Evolutionary conservation across 1,139 yeast genomes (phyloP).

Genomic region (Yamadazyma pseudoaaseri): DNA sequence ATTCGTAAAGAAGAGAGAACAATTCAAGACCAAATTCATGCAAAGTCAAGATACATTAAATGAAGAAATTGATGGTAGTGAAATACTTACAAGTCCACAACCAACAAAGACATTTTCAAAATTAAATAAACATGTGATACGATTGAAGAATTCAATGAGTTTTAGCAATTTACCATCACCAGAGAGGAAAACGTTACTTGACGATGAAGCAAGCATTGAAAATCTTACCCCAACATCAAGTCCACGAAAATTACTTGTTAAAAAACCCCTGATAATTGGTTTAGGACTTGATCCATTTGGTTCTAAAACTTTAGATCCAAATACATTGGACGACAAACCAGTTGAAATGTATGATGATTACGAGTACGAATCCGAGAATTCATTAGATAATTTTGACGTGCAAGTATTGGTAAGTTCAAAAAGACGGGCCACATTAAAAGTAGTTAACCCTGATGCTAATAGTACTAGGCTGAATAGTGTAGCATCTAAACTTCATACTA

Average conservation of each 20-base stretch:
- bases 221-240: constrained; percentile 2
- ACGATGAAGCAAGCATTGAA: constrained; percentile 16
- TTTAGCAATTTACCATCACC: constrained; percentile 16
- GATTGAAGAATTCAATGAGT: constrained; percentile 22
- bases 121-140: constrained; percentile 24
- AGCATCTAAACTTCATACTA: constrained; percentile 23
- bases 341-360: constrained; percentile 6
- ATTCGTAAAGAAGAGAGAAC: constrained; percentile 53
- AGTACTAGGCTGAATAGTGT: constrained; percentile 6
- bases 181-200: constrained; percentile 11
- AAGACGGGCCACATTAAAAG: constrained; percentile 59
- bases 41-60: constrained; percentile 16
- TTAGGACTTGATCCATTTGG: constrained; percentile 1
- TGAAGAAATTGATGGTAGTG: constrained; percentile 9
- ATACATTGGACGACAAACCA: constrained; percentile 3
- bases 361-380: constrained; percentile 10
- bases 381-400: constrained; percentile 51
- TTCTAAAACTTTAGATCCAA: neutral
- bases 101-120: constrained; percentile 16
- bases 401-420: constrained; percentile 75
- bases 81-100: constrained; percentile 14
- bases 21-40: constrained; percentile 36
- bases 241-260: neutral
- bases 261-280: constrained; percentile 1
- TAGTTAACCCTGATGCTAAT: constrained; percentile 60